Evolutionary conservation across 2,329 filamentous ascomycete species (phyloP).

Genomic region (Macrophomina phaseolina): DNA sequence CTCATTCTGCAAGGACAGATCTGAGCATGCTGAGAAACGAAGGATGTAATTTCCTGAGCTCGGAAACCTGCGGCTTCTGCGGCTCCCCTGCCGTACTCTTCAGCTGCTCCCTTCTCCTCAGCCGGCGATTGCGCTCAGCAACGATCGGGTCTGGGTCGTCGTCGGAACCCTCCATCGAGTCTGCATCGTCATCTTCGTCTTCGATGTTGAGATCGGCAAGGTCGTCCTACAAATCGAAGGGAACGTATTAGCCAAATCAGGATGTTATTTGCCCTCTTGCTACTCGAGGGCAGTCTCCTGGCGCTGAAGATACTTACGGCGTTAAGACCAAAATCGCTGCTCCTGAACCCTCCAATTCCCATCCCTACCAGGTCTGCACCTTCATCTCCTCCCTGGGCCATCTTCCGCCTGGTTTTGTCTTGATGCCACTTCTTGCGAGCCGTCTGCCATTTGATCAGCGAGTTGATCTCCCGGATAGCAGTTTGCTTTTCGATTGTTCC

Average conservation of each 20-base stretch:
- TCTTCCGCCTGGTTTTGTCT: constrained; percentile 97
- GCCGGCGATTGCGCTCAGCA: constrained; percentile 79
- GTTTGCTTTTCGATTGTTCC: constrained; percentile 72
- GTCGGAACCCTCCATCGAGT: constrained; percentile 66
- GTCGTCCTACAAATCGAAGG: constrained; percentile 59
- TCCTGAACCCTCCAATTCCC: constrained; percentile 62
- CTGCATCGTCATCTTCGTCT: constrained; percentile 64
- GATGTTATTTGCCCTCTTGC: not conserved
- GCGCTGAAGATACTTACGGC: constrained; percentile 56
- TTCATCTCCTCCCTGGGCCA: constrained; percentile 76
- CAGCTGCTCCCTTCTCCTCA: constrained; percentile 79
- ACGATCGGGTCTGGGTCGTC: constrained; percentile 87
- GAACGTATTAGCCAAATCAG: constrained; percentile 1
- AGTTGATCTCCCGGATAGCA: constrained; percentile 80
- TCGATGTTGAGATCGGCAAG: constrained; percentile 85
- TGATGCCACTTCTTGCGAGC: constrained; percentile 97
- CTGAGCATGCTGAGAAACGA: constrained; percentile 84
- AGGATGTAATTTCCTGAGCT: constrained; percentile 79
- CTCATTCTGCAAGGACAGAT: constrained; percentile 74
- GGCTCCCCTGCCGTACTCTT: constrained; percentile 83
- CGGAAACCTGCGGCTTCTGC: constrained; percentile 75
- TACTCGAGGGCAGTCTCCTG: too few species aligned
- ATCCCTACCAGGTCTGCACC: constrained; percentile 52
- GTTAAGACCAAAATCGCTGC: constrained; percentile 88
- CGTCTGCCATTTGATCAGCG: constrained; percentile 90